Evolutionary conservation across 2,329 filamentous ascomycete species (phyloP).

Genomic region (Albophoma yamanashiensis): DNA sequence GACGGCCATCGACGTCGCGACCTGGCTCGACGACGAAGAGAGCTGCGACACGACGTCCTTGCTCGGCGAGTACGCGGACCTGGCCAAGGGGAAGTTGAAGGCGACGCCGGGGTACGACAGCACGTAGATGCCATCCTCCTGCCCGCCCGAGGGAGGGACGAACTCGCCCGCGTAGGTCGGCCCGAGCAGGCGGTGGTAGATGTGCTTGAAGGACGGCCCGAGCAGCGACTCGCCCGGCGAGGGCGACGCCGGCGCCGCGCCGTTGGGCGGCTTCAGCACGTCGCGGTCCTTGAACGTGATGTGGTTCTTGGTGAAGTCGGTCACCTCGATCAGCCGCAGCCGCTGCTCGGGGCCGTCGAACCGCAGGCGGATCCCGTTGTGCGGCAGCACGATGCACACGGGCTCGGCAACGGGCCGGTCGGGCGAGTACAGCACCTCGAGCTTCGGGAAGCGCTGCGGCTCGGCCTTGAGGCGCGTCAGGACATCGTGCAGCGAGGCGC

Average conservation of each 20-base stretch:
- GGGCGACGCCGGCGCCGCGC: slow-evolving; percentile 22
- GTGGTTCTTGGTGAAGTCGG: slow-evolving; percentile 78
- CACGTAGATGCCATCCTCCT: slow-evolving; percentile 65
- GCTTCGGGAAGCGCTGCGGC: slow-evolving; percentile 68
- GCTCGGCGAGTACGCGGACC: slow-evolving; percentile 61
- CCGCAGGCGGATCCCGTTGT: slow-evolving; percentile 79
- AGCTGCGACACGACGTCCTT: slow-evolving; percentile 81
- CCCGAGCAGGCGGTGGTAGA: slow-evolving; percentile 89
- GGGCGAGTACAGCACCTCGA: slow-evolving; percentile 76
- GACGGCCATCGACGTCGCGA: slow-evolving; percentile 79
- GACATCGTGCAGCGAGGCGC: slow-evolving; percentile 83
- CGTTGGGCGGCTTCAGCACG: slow-evolving; percentile 53
- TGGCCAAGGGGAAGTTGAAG: slow-evolving; percentile 75
- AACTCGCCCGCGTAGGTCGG: slow-evolving; percentile 94
- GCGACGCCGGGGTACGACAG: slow-evolving; percentile 91
- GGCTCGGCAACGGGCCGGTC: slow-evolving; percentile 63
- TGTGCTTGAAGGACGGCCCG: slow-evolving; percentile 75
- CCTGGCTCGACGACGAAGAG: slow-evolving; percentile 64
- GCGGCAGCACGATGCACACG: slow-evolving; percentile 63
- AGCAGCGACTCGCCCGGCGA: slow-evolving; percentile 18
- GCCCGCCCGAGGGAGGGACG: slow-evolving; percentile 49
- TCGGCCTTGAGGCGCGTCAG: slow-evolving; percentile 82
- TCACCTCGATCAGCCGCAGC: slow-evolving; percentile 78
- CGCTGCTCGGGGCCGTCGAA: slow-evolving; percentile 94
- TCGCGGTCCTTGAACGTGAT: slow-evolving; percentile 74